These are phyloP conservation scores for Aspergillus vadensis DNA, from an alignment of 2,329 filamentous ascomycete genomes.

Conservation along the genomic window DNA sequence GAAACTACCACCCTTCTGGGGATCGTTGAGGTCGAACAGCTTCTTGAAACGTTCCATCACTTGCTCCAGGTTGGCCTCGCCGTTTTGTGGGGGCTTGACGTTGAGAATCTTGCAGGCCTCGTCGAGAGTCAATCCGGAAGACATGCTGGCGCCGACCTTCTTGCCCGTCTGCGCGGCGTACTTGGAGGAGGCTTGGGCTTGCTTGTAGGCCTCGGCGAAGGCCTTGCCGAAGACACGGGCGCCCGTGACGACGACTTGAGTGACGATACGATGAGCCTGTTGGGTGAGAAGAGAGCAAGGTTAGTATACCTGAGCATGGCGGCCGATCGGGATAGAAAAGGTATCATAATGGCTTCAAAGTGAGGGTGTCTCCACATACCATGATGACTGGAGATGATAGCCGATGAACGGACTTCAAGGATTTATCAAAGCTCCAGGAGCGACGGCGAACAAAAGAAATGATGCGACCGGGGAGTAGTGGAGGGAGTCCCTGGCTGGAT, in stretches of 20 bases:
- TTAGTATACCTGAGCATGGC: slow-evolving; percentile 4
- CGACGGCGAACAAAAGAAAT: neutral
- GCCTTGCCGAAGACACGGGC: slow-evolving; percentile 89
- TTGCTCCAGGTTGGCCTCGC: slow-evolving; percentile 74
- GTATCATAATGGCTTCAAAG: neutral
- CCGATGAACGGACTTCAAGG: slow-evolving; percentile 1
- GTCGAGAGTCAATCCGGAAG: slow-evolving; percentile 82
- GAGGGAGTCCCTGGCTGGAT: neutral
- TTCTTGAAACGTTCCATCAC: slow-evolving; percentile 89
- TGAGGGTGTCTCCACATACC: slow-evolving; percentile 6
- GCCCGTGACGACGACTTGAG: slow-evolving; percentile 88
- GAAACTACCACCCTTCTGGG: slow-evolving; percentile 93
- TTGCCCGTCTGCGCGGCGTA: slow-evolving; percentile 72
- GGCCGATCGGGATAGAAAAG: neutral
- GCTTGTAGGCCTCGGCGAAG: slow-evolving; percentile 91
- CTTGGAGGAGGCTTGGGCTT: slow-evolving; percentile 83
- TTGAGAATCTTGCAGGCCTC: slow-evolving; percentile 98
- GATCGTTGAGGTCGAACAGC: slow-evolving; percentile 91
- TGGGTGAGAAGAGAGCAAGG: slow-evolving; percentile 1
- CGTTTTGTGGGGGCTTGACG: slow-evolving; percentile 81
- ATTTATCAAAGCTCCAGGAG: neutral
- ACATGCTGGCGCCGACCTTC: slow-evolving; percentile 55
- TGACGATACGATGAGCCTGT: slow-evolving; percentile 91
- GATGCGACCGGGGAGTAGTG: neutral
- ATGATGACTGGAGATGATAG: slow-evolving; percentile 4